Base-by-base conservation (phyloP, 2,329 filamentous ascomycete species). In the Xylariales sp. region DNA sequence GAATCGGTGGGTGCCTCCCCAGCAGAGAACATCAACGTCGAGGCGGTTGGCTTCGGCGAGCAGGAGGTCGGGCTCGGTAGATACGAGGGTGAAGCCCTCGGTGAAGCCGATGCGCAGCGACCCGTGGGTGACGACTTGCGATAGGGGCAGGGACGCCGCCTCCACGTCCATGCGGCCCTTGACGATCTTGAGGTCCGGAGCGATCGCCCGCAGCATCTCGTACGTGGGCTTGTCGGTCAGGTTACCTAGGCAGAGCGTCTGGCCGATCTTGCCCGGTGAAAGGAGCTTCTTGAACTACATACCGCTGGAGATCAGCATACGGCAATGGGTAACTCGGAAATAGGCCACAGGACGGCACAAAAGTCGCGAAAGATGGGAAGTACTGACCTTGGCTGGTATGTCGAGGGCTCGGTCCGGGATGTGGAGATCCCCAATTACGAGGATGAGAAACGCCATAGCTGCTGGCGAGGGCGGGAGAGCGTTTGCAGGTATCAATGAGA, bases 391-490 rank as follows among this genome's bases (percentile, higher is more conserved):
- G 62, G 84, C 75, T 42, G 89, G 89, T 55, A 95, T 90, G 63
- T 95, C 89, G 48, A 93, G 81, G 53, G 88, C 89, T 61, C 89
- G 77, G 65, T 95, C 89, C 54, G 89, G 89, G 66, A 95, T 95
- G 70, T 95, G 89, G 38, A 95, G 79, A 69, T 95, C 89, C 62
- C 88, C 88, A 52, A 95, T 88, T 58, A 93, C 88, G 59, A 95
- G 78, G 59, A 95, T 89, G 51, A 95, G 76, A 66, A 91, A 88
- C 48, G 88, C 88, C 70, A 91, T 88, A 72, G 80, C 84, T 15
- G n/a, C n/a, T n/a, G n/a, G n/a, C n/a, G n/a, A n/a, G n/a, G n/a
- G n/a, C n/a, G n/a, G n/a, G n/a, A n/a, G n/a, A n/a, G n/a, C n/a
- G n/a, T n/a, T n/a, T n/a, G n/a, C n/a, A n/a, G n/a, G n/a, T n/a